Conservation (phyloP, 805 yeast species). For the Saccharomyces jurei region DNA sequence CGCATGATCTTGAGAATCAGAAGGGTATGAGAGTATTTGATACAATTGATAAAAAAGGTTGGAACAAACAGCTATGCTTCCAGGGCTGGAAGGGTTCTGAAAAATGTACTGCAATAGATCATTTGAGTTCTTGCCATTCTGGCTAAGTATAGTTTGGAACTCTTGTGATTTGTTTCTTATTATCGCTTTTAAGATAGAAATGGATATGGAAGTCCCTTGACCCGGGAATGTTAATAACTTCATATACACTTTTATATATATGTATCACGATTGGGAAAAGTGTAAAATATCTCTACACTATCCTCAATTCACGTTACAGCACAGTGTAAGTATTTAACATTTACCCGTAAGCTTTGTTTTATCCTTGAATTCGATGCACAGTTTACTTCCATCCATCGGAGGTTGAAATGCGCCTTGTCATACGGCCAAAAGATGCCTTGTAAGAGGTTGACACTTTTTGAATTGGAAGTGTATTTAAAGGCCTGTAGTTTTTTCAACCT, state of each 20-base stretch:
- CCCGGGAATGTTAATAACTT: constrained; percentile 30
- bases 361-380: background rate
- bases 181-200: constrained; percentile 19
- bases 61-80: constrained; percentile 28
- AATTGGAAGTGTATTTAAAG: background rate
- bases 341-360: background rate
- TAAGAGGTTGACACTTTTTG: background rate
- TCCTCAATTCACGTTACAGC: background rate
- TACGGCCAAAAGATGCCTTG: background rate
- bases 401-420: background rate
- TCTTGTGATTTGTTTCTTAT: constrained; percentile 17
- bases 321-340: background rate
- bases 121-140: constrained; percentile 15
- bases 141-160: constrained; percentile 11
- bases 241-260: constrained; percentile 5
- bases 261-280: background rate
- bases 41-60: constrained; percentile 22
- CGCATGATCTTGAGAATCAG: background rate
- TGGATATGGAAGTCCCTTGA: constrained; percentile 28
- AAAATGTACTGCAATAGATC: constrained; percentile 18
- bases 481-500: background rate
- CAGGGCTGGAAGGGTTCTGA: constrained; percentile 25
- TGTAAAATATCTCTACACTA: background rate
- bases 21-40: constrained; percentile 4
- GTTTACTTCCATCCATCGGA: background rate